Evolutionary conservation across 1,284 basidiomycete genomes (phyloP).

Genomic region (Apiotrichum brassicae): DNA sequence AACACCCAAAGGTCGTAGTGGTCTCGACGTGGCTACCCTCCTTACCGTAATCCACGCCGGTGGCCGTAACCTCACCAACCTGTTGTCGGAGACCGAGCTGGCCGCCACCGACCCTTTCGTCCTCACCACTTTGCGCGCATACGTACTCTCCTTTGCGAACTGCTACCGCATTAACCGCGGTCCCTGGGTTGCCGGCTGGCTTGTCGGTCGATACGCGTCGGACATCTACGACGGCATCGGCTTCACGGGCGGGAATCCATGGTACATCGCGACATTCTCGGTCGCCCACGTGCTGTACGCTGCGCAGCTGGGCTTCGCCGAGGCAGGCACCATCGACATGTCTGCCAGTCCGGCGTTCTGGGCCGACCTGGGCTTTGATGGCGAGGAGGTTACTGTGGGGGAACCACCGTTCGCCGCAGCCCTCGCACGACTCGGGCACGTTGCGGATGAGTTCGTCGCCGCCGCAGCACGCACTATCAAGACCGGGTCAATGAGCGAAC

Average conservation of each 20-base stretch:
- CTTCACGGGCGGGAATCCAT: constrained; percentile 45
- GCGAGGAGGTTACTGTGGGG: background rate
- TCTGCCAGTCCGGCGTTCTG: constrained; percentile 35
- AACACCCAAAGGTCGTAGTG: constrained; percentile 17
- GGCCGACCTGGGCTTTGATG: constrained; percentile 25
- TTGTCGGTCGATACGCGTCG: constrained; percentile 48
- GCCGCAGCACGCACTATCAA: background rate
- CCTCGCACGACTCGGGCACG: constrained; percentile 21
- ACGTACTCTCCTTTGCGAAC: constrained; percentile 39
- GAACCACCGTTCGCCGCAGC: constrained; percentile 19
- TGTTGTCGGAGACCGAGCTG: constrained; percentile 1
- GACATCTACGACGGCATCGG: constrained; percentile 49
- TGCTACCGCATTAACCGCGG: constrained; percentile 46
- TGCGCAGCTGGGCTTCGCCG: constrained; percentile 20
- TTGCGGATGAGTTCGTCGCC: constrained; percentile 41
- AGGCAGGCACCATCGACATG: constrained; percentile 10
- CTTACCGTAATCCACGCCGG: constrained; percentile 47
- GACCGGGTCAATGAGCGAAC: constrained; percentile 45
- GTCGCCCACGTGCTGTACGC: constrained; percentile 46
- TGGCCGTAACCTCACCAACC: constrained; percentile 2
- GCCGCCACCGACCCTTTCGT: constrained; percentile 25
- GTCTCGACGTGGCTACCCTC: constrained; percentile 46
- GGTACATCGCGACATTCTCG: constrained; percentile 47
- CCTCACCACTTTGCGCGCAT: constrained; percentile 39
- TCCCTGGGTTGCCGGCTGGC: constrained; percentile 38